A percentile compares a stretch with the other conserved stretches of the same genome.
Conservation (phyloP, 345 rosid genomes). For the Syzygium aromaticum region DNA sequence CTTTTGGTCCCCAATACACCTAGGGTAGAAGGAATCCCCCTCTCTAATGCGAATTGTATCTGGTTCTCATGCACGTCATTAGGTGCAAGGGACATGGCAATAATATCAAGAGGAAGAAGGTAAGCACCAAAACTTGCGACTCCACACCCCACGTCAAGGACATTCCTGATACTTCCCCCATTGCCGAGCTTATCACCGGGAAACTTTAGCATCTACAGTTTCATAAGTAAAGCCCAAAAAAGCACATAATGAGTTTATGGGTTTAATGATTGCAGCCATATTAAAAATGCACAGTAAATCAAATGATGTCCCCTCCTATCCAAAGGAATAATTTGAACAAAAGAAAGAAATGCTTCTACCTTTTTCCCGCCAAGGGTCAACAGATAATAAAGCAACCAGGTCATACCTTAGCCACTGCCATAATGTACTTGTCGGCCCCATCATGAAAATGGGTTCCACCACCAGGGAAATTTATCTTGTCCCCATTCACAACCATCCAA, state of each 20-base stretch:
- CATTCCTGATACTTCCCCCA: constrained; percentile 70
- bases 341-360: background rate
- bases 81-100: constrained; percentile 96
- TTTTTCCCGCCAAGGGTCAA: background rate
- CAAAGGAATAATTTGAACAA: background rate
- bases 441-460: constrained; percentile 97
- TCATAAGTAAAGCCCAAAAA: constrained; percentile 3
- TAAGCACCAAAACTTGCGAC: constrained; percentile 99
- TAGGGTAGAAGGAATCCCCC: constrained; percentile 92
- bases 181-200: constrained; percentile 82
- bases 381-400: background rate
- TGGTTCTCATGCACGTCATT: constrained; percentile 98
- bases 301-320: background rate
- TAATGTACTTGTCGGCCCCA: constrained; percentile 95
- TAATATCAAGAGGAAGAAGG: constrained; percentile 70
- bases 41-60: constrained; percentile 91
- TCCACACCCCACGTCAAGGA: constrained; percentile 97
- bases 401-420: constrained; percentile 70
- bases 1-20: constrained; percentile 96
- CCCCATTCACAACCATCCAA: constrained; percentile 96
- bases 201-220: constrained; percentile 87
- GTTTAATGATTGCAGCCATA: background rate
- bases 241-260: background rate
- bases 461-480: constrained; percentile 93
- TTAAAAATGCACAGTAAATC: background rate